Percentiles rank a stretch among this genome's conserved stretches.
phyloP scores from a whole-genome alignment of 2,329 filamentous ascomycete genomes.

The Fusarium solani-melongenae region DNA sequence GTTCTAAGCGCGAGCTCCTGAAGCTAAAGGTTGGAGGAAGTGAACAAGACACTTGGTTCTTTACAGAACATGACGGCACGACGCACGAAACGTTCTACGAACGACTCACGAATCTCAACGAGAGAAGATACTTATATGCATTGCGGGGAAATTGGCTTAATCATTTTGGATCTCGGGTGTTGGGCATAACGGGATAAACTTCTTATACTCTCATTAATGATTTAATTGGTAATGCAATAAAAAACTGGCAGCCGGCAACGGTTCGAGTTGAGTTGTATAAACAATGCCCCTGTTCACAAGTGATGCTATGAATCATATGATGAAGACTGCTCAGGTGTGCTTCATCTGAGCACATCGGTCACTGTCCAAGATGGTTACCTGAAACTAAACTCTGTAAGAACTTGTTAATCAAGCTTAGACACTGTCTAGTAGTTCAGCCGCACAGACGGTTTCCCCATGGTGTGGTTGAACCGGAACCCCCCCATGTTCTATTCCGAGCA shows the following conservation, averaged over 20 bases:
- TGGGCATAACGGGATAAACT: not conserved
- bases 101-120: slow-evolving; percentile 32
- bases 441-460: not conserved
- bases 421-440: not conserved
- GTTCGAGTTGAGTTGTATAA: not conserved
- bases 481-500: not conserved
- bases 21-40: not conserved
- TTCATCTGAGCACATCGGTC: not conserved
- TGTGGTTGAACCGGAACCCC: not conserved
- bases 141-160: not conserved
- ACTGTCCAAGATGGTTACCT: not conserved
- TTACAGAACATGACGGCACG: not conserved
- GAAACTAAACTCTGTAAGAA: not conserved
- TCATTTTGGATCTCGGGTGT: not conserved
- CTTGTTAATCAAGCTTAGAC: not conserved
- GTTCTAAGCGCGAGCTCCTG: slow-evolving; percentile 7
- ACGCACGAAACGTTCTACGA: slow-evolving; percentile 30
- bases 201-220: not conserved
- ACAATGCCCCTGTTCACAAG: not conserved
- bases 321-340: not conserved
- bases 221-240: not conserved
- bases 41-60: not conserved
- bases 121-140: slow-evolving; percentile 16
- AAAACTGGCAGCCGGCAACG: not conserved
- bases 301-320: not conserved